Conservation (phyloP, 768 basidiomycete genomes). For the Xanthoconium purpureum region DNA sequence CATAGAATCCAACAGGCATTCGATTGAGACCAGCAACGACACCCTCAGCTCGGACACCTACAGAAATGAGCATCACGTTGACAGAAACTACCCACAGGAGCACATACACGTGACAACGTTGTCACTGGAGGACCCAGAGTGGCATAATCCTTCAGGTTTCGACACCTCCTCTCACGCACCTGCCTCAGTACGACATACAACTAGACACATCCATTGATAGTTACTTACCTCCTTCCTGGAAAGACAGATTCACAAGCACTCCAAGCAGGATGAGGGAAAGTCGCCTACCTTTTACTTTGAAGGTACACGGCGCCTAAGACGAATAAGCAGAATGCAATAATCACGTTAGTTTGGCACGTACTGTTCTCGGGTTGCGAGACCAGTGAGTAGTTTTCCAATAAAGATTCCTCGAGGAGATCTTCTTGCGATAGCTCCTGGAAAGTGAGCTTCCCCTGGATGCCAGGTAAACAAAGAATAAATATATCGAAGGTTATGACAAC, state of each 20-base stretch:
- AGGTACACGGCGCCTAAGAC: neutral
- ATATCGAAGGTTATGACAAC: neutral
- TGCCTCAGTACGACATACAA: neutral
- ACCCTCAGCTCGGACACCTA: slow-evolving; percentile 10
- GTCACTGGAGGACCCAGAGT: too few species aligned
- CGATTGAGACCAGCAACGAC: neutral
- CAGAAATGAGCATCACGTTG: too few species aligned
- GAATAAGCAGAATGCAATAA: neutral
- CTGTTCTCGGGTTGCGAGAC: neutral
- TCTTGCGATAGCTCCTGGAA: neutral
- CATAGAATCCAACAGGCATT: slow-evolving; percentile 11
- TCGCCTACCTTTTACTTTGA: neutral
- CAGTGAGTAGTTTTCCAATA: neutral
- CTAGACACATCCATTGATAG: neutral
- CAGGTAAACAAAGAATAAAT: neutral
- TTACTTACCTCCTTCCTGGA: neutral
- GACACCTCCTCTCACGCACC: neutral
- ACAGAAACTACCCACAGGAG: too few species aligned
- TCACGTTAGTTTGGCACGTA: neutral
- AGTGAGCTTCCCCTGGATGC: neutral
- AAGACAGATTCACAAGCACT: neutral
- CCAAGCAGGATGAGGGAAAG: too few species aligned
- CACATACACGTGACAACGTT: slow-evolving; percentile 4
- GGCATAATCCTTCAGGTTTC: too few species aligned
- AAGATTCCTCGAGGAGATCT: neutral